Conservation (phyloP, 106 monocot genomes). For the Chionographis japonica region DNA sequence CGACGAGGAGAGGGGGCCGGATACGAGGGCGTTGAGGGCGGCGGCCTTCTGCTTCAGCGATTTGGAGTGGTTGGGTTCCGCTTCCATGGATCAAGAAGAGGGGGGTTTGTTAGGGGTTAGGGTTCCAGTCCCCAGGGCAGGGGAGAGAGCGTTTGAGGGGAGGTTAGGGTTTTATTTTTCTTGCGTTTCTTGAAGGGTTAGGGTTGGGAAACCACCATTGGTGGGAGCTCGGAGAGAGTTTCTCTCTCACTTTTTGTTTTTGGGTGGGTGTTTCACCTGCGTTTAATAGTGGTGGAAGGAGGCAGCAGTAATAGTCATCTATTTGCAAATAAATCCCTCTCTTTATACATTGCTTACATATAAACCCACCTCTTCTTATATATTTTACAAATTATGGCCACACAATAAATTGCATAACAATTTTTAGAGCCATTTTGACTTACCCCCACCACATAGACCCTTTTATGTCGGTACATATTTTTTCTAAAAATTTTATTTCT, state of each 20-base stretch:
- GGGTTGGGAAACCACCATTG: conserved; percentile 21
- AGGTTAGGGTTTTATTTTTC: neutral
- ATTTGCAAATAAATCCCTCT: no score
- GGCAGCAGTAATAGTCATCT: no score
- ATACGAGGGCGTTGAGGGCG: conserved; percentile 32
- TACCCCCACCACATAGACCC: no score
- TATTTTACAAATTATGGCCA: no score
- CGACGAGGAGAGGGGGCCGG: conserved; percentile 47
- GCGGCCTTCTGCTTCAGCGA: conserved; percentile 33
- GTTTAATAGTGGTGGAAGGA: no score
- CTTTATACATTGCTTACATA: no score
- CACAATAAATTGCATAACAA: no score
- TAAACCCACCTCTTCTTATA: no score
- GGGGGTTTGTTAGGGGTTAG: neutral
- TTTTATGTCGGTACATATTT: no score
- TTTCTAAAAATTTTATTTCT: no score
- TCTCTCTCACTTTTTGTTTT: neutral
- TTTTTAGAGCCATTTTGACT: no score
- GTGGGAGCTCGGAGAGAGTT: neutral
- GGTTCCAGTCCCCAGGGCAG: neutral
- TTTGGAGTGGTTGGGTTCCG: conserved; percentile 9
- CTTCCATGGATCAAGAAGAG: conserved; percentile 17
- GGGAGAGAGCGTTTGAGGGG: neutral
- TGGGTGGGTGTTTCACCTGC: no score
- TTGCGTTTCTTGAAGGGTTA: conserved; percentile 5